These are phyloP conservation scores for Epichloe gansuensis DNA, from an alignment of 2,329 filamentous ascomycete species.

Conservation along the genomic window DNA sequence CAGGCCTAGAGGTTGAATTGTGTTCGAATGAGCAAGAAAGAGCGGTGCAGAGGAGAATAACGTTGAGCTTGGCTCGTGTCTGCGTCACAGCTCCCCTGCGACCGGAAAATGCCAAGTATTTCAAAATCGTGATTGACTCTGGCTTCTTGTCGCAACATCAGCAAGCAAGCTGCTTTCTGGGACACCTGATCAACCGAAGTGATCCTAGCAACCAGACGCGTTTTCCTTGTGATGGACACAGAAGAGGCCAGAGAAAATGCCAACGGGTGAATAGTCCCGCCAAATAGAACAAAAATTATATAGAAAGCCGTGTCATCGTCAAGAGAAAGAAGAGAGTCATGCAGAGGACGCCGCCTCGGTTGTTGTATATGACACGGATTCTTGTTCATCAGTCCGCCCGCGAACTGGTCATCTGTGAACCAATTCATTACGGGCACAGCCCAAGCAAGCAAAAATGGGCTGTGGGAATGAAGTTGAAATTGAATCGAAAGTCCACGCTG, in stretches of 20 bases:
- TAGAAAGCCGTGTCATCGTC: constrained; percentile 21
- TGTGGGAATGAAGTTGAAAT: constrained; percentile 1
- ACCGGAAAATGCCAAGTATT: not conserved
- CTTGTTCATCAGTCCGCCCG: constrained; percentile 6
- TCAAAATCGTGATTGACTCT: not conserved
- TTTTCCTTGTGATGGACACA: not conserved
- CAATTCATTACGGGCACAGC: constrained; percentile 1
- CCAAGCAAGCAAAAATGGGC: constrained; percentile 4
- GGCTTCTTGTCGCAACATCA: not conserved
- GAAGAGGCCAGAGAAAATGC: not conserved
- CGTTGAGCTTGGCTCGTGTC: not conserved
- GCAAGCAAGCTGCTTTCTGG: not conserved
- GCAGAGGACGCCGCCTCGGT: constrained; percentile 22
- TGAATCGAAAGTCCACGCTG: not conserved
- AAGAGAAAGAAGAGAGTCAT: constrained; percentile 14
- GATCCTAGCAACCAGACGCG: not conserved
- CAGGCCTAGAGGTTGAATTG: not conserved
- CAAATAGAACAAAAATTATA: constrained; percentile 4
- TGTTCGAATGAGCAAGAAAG: not conserved
- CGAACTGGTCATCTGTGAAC: constrained; percentile 4
- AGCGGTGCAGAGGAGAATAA: not conserved
- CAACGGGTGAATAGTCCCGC: too few relatives aligned
- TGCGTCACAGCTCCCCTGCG: not conserved
- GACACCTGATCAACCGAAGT: not conserved
- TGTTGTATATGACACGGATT: constrained; percentile 19